Evolutionary conservation across 768 basidiomycete genomes (phyloP).

Genomic region (Sporobolomyces phaffii): DNA sequence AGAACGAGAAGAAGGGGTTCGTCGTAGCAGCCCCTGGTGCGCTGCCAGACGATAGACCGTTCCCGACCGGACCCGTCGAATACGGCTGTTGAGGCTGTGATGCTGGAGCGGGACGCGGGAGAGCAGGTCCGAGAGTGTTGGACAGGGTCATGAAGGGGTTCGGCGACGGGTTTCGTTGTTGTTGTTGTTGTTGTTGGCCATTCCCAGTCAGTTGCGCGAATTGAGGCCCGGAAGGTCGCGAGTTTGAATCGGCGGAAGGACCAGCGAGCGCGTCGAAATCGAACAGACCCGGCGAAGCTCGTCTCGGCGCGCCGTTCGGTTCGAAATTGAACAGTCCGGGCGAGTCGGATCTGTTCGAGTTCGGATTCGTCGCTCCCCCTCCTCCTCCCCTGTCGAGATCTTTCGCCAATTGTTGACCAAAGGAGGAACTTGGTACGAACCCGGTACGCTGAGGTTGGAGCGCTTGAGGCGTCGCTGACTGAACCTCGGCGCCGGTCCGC

Average conservation of each 20-base stretch:
- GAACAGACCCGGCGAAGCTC: not conserved
- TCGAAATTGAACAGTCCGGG: not conserved
- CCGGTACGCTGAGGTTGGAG: constrained; percentile 17
- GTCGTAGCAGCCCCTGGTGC: no score
- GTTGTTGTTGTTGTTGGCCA: not conserved
- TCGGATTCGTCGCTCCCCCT: not conserved
- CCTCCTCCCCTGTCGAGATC: not conserved
- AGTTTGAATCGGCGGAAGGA: no score
- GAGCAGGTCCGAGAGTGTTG: no score
- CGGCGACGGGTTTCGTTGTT: not conserved
- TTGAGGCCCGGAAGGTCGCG: not conserved
- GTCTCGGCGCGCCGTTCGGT: not conserved
- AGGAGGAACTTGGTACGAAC: constrained; percentile 8
- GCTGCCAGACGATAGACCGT: no score
- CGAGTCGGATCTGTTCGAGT: not conserved
- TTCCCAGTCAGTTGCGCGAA: not conserved
- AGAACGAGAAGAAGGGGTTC: no score
- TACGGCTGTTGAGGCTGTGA: no score
- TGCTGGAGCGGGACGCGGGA: no score
- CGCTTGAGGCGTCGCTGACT: not conserved
- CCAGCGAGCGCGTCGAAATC: no score
- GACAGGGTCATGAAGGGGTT: constrained; percentile 5
- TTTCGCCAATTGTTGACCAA: constrained; percentile 8
- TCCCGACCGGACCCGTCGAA: no score
- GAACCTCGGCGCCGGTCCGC: not conserved